Percentiles rank a stretch among this genome's conserved stretches.
Evolutionary conservation across 164 flowering plant species (phyloP).

Genomic region (Buxus sempervirens): DNA sequence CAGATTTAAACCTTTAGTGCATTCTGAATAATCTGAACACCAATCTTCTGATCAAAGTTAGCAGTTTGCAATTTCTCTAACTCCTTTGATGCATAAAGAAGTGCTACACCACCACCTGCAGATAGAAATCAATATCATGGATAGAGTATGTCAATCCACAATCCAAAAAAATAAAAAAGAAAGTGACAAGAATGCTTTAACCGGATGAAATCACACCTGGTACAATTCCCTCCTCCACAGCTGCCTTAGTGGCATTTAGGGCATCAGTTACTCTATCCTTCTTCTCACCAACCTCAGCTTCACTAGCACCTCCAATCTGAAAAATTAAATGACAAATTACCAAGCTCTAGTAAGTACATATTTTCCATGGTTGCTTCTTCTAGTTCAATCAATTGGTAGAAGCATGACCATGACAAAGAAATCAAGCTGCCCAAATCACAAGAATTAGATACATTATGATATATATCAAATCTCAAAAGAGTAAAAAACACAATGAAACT

Average conservation of each 20-base stretch:
- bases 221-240: constrained; percentile 94
- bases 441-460: neutral
- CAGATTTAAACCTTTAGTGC: constrained; percentile 67
- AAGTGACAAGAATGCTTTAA: constrained; percentile 4
- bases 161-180: neutral
- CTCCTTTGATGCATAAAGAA: constrained; percentile 94
- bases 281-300: constrained; percentile 91
- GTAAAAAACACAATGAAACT: neutral
- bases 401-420: too few relatives aligned
- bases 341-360: neutral
- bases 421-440: too few relatives aligned
- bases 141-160: neutral
- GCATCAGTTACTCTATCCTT: constrained; percentile 98
- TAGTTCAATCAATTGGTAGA: too few relatives aligned
- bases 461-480: too few relatives aligned
- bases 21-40: constrained; percentile 95
- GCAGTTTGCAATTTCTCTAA: constrained; percentile 80
- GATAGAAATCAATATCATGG: neutral
- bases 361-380: too few relatives aligned
- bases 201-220: constrained; percentile 56
- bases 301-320: constrained; percentile 99
- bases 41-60: constrained; percentile 96
- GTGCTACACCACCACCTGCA: constrained; percentile 98
- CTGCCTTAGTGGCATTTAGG: constrained; percentile 93
- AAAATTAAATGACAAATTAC: neutral